Conservation (phyloP, 306 rosid species). For the Urtica urens region DNA sequence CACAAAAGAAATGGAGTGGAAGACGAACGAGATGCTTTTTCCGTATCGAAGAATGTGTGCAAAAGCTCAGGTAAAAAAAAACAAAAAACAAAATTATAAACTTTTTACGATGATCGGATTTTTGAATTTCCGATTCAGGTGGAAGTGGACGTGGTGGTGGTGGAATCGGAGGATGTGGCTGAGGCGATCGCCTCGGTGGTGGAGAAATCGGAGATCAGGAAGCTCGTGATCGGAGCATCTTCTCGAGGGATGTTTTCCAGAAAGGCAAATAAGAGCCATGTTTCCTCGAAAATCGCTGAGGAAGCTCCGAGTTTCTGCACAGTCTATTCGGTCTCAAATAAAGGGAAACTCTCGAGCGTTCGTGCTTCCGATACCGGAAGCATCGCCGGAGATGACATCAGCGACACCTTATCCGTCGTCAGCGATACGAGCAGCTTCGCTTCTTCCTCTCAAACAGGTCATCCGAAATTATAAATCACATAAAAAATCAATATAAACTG, state of each 20-base stretch:
- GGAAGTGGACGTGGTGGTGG: conserved; percentile 46
- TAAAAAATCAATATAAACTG: too few species aligned
- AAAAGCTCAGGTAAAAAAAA: conserved; percentile 47
- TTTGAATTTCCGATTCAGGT: conserved; percentile 47
- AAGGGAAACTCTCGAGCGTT: conserved; percentile 61
- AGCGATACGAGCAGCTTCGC: conserved; percentile 43
- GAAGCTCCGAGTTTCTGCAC: conserved; percentile 66
- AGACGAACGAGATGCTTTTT: conserved; percentile 46
- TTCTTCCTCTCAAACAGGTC: conserved; percentile 63
- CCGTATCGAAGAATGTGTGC: conserved; percentile 69
- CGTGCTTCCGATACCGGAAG: conserved; percentile 45
- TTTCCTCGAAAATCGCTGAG: conserved; percentile 56
- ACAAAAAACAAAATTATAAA: conserved; percentile 10
- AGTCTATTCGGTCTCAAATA: conserved; percentile 63
- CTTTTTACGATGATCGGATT: neutral
- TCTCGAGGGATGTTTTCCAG: conserved; percentile 60
- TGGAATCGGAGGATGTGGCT: conserved; percentile 74
- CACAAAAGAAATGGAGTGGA: conserved; percentile 55
- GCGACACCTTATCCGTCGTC: conserved; percentile 45
- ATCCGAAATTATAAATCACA: neutral
- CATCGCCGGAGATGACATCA: conserved; percentile 37
- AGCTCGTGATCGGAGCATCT: conserved; percentile 77
- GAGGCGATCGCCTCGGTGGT: conserved; percentile 63
- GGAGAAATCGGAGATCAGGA: conserved; percentile 35
- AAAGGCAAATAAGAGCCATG: conserved; percentile 47